phyloP scores from a whole-genome alignment of 2,329 filamentous ascomycete genomes.

The Venturia nashicola region DNA sequence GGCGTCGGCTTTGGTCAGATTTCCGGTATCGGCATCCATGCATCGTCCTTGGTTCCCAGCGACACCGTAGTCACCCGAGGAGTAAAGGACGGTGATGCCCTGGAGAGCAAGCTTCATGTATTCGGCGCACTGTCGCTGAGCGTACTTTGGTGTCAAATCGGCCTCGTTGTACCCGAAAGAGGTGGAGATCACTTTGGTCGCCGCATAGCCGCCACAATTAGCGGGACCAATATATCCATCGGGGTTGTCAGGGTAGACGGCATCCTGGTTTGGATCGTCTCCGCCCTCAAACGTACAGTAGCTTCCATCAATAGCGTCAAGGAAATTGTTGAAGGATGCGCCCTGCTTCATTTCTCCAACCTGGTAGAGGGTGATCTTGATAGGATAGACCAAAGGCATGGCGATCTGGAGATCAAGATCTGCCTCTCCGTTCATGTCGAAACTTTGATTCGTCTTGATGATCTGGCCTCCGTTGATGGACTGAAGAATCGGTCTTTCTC shows the following conservation, averaged over 20 bases:
- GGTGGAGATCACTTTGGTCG: slow-evolving; percentile 23
- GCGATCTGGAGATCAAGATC: slow-evolving; percentile 11
- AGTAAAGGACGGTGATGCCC: slow-evolving; percentile 28
- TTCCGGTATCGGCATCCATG: slow-evolving; percentile 32
- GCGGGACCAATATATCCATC: slow-evolving; percentile 19
- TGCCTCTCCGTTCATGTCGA: slow-evolving; percentile 11
- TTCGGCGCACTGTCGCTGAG: slow-evolving; percentile 26
- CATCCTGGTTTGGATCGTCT: slow-evolving; percentile 29
- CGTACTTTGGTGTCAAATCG: slow-evolving; percentile 24
- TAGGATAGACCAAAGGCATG: slow-evolving; percentile 5
- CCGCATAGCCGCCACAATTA: slow-evolving; percentile 5
- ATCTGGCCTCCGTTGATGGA: slow-evolving; percentile 33
- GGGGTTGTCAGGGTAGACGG: slow-evolving; percentile 35
- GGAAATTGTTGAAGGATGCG: slow-evolving; percentile 13
- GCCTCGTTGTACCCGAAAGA: slow-evolving; percentile 30
- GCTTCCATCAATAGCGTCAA: slow-evolving; percentile 8
- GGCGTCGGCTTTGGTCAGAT: slow-evolving; percentile 26
- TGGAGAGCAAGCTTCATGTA: slow-evolving; percentile 28
- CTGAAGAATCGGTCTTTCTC: slow-evolving; percentile 32
- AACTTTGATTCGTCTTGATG: slow-evolving; percentile 12
- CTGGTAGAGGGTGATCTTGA: slow-evolving; percentile 8
- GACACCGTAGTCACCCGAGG: slow-evolving; percentile 26
- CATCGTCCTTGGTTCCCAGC: slow-evolving; percentile 14
- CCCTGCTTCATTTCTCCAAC: slow-evolving; percentile 29
- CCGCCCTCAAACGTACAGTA: slow-evolving; percentile 10